Percentiles rank a stretch among this genome's conserved stretches.
Evolutionary conservation across 352 stramenopile species (phyloP).

Genomic region (Elongisporangium prolatum): DNA sequence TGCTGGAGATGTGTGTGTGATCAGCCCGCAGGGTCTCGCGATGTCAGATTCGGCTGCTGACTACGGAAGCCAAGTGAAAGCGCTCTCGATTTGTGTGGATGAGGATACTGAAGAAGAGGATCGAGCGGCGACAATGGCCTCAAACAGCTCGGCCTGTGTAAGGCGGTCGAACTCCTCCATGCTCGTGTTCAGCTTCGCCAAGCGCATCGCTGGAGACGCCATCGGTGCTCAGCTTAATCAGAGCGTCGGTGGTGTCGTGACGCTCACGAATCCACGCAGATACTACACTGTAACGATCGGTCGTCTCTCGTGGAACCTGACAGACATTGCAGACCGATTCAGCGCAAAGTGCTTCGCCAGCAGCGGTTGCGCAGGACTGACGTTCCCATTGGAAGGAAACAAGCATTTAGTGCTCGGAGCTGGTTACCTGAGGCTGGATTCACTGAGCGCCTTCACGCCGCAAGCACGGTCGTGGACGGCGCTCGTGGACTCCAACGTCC

Average conservation of each 20-base stretch:
- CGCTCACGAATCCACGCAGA: slow-evolving; percentile 35
- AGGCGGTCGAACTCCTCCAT: slow-evolving; percentile 24
- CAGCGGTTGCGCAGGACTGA: neutral
- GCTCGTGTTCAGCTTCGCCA: slow-evolving; percentile 56
- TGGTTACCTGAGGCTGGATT: slow-evolving; percentile 20
- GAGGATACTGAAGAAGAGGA: slow-evolving; percentile 23
- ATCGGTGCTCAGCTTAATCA: slow-evolving; percentile 17
- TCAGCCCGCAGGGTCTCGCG: slow-evolving; percentile 28
- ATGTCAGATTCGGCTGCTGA: slow-evolving; percentile 28
- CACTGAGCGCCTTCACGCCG: slow-evolving; percentile 25
- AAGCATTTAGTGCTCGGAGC: slow-evolving; percentile 24
- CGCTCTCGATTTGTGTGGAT: slow-evolving; percentile 35
- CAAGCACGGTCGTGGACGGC: slow-evolving; percentile 22
- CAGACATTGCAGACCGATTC: slow-evolving; percentile 26
- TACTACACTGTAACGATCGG: slow-evolving; percentile 43
- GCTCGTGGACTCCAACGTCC: slow-evolving; percentile 38
- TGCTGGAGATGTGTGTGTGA: slow-evolving; percentile 32
- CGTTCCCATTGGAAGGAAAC: slow-evolving; percentile 9
- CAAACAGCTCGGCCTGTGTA: slow-evolving; percentile 14
- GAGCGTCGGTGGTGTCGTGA: slow-evolving; percentile 16
- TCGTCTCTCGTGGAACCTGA: slow-evolving; percentile 29
- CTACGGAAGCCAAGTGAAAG: slow-evolving; percentile 39
- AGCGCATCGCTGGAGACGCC: slow-evolving; percentile 35
- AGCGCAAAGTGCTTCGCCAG: slow-evolving; percentile 21
- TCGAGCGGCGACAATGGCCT: slow-evolving; percentile 24